phyloP scores from a whole-genome alignment of 2,329 filamentous ascomycete genomes.

The Fusarium bulbicola region DNA sequence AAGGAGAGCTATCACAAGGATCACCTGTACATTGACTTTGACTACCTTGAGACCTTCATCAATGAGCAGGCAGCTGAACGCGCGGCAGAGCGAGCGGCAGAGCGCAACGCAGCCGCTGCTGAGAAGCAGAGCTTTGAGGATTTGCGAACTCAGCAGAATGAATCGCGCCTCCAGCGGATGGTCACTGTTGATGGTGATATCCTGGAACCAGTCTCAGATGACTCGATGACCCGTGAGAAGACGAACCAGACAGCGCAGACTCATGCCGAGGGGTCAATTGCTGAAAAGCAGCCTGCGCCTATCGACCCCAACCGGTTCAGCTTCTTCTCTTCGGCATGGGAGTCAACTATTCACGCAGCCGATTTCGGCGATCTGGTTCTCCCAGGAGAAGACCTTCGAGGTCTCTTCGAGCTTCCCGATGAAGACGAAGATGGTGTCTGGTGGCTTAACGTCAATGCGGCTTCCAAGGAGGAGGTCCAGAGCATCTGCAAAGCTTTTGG shows the following conservation, averaged over 20 bases:
- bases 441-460: slow-evolving; percentile 96
- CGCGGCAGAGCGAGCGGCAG: slow-evolving; percentile 56
- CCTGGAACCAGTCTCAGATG: slow-evolving; percentile 60
- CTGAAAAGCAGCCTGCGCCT: slow-evolving; percentile 51
- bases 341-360: slow-evolving; percentile 90
- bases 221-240: slow-evolving; percentile 60
- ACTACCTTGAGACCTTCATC: slow-evolving; percentile 93
- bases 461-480: slow-evolving; percentile 86
- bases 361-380: slow-evolving; percentile 89
- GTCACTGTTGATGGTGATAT: slow-evolving; percentile 66
- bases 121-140: slow-evolving; percentile 45
- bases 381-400: slow-evolving; percentile 88
- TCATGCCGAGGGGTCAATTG: slow-evolving; percentile 34
- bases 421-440: slow-evolving; percentile 82
- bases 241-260: slow-evolving; percentile 42
- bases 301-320: slow-evolving; percentile 84
- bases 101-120: slow-evolving; percentile 57
- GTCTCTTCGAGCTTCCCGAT: slow-evolving; percentile 78
- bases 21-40: slow-evolving; percentile 87
- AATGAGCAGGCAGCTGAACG: slow-evolving; percentile 60
- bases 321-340: slow-evolving; percentile 95
- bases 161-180: slow-evolving; percentile 49
- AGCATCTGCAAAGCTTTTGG: slow-evolving; percentile 94
- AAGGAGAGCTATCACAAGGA: slow-evolving; percentile 72
- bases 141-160: slow-evolving; percentile 42